phyloP scores from a whole-genome alignment of 768 basidiomycete genomes.

The Kwoniella botswanensis region DNA sequence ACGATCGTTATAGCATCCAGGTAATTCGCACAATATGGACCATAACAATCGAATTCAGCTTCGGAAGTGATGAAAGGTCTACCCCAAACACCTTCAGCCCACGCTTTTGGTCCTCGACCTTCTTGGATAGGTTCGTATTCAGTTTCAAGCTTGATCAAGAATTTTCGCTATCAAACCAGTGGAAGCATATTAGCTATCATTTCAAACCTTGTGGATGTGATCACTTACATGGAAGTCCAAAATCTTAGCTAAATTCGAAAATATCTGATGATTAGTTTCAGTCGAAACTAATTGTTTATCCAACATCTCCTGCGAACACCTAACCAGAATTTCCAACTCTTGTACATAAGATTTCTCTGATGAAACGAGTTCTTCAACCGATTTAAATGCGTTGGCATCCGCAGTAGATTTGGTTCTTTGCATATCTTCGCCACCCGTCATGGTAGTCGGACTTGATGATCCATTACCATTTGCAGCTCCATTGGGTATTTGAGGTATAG shows the following conservation, averaged over 20 bases:
- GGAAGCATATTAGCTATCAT: neutral
- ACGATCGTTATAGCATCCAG: slow-evolving; percentile 83
- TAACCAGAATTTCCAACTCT: slow-evolving; percentile 95
- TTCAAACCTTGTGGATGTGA: neutral
- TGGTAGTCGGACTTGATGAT: slow-evolving; percentile 8
- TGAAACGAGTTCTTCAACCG: slow-evolving; percentile 81
- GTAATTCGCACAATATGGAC: slow-evolving; percentile 96
- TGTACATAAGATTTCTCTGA: slow-evolving; percentile 96
- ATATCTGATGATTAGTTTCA: slow-evolving; percentile 93
- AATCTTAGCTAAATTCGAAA: slow-evolving; percentile 90
- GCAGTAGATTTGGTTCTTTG: slow-evolving; percentile 31
- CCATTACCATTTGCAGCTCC: slow-evolving; percentile 6
- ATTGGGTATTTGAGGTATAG: slow-evolving; percentile 7
- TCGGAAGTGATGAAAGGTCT: slow-evolving; percentile 67
- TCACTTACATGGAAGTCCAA: slow-evolving; percentile 79
- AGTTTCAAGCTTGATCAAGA: slow-evolving; percentile 56
- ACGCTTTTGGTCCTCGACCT: slow-evolving; percentile 47
- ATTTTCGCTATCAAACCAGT: slow-evolving; percentile 46
- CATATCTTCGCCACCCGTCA: slow-evolving; percentile 32
- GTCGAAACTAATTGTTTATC: slow-evolving; percentile 85
- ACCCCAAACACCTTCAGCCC: slow-evolving; percentile 58
- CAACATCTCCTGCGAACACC: slow-evolving; percentile 83
- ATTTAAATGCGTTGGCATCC: slow-evolving; percentile 50
- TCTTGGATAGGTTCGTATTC: slow-evolving; percentile 57
- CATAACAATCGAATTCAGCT: slow-evolving; percentile 92